Base-by-base conservation (phyloP, 177 flowering plant genomes). In the Telopea speciosissima region DNA sequence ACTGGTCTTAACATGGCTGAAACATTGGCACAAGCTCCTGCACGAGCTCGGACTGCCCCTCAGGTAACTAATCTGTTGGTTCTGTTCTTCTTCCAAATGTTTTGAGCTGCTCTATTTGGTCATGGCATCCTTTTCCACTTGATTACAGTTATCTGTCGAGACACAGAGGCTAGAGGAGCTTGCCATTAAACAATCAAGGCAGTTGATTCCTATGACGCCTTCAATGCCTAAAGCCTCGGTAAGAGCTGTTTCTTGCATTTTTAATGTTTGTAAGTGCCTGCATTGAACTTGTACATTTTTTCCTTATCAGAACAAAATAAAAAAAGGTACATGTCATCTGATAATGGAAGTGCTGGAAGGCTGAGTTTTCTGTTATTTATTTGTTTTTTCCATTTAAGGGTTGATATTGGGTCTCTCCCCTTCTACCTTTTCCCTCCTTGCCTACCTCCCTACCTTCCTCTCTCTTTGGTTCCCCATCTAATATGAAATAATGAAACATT, bases 1-100 rank as follows among this genome's bases (percentile, higher is more conserved):
- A 58, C 83, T 74, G 89, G 91, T 68, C 91, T 90, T 23, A 94
- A 90, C 77, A 94, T 94, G 99, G 97, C 97, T 76, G 99, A 90
- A 83, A 81, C 97, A 28, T 76, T 94, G 73, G 87, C 84, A 62
- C 97, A 88, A 79, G 83, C 85, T 64, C 91, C 97, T 68, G 54
- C 82, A 60, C 85, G 87, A 45, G 81, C 85, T 70, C 87, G 84
- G 17, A 74, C 87, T 70, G 61, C 79, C 73, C 90, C 97, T 0
- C 89, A 87, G 96, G 99, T 90, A 80, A 44, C 63, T 28, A 36
- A 25, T 31, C 11, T 21, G 4, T 40, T 65, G 24, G 1, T 70
- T 33, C 19, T 16, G 8, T 42, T 11, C 3, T 65, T 19, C 10
- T 8, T 14, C 6, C 19, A 22, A 58, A 21, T 16, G n/a, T 58